A percentile compares a stretch with the other conserved stretches of the same genome.
These are phyloP conservation scores for Rhinocladiella mackenziei DNA, from an alignment of 2,329 filamentous ascomycete genomes.

Conservation along the genomic window DNA sequence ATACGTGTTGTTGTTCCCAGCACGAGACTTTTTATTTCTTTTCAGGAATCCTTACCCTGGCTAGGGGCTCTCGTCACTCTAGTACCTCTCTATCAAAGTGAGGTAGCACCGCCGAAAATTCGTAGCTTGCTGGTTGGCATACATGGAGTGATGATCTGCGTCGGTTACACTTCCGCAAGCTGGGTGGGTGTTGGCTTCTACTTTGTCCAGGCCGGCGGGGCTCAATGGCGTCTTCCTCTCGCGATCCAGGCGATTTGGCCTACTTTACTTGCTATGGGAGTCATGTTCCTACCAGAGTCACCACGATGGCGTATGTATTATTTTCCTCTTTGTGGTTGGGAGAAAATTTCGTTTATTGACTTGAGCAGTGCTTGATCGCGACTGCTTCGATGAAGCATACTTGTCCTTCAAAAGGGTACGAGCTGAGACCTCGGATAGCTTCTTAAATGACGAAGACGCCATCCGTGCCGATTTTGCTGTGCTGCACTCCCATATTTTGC, in stretches of 20 bases:
- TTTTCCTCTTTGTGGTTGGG: neutral
- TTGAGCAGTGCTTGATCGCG: neutral
- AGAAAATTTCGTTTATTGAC: neutral
- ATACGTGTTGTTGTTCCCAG: too few relatives aligned
- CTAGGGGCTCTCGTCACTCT: constrained; percentile 11
- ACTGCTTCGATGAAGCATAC: constrained; percentile 12
- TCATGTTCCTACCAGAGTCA: constrained; percentile 33
- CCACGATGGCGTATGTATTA: constrained; percentile 30
- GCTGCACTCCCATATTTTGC: constrained; percentile 10
- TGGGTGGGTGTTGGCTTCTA: constrained; percentile 24
- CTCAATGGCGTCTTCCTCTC: constrained; percentile 21
- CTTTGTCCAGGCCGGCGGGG: constrained; percentile 11
- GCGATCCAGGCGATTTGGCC: constrained; percentile 19
- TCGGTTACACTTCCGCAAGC: constrained; percentile 16
- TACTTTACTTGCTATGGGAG: constrained; percentile 38
- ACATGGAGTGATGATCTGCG: constrained; percentile 15
- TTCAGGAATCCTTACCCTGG: too few relatives aligned
- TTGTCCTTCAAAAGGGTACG: constrained; percentile 14
- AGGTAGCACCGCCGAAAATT: constrained; percentile 18
- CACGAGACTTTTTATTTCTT: too few relatives aligned
- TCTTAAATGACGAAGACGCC: constrained; percentile 8
- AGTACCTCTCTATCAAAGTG: constrained; percentile 16
- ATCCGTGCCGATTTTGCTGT: constrained; percentile 15
- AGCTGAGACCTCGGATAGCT: constrained; percentile 9
- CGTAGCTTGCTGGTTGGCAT: constrained; percentile 22